Base-by-base conservation (phyloP, 345 rosid genomes). In the Capsella bursapastoris region DNA sequence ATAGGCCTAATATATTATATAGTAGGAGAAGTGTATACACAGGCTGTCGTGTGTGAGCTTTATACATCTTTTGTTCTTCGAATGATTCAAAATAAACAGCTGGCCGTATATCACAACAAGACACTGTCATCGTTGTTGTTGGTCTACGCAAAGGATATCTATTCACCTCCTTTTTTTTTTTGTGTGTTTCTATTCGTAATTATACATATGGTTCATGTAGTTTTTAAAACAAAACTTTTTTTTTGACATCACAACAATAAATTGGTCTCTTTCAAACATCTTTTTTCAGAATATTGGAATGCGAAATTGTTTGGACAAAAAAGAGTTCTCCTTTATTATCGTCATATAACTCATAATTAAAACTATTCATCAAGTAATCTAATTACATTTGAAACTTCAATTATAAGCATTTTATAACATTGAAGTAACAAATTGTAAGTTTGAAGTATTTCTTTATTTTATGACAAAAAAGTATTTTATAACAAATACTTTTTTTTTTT, bases 21-120 rank as follows among this genome's bases (percentile, higher is more conserved):
- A 71, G 65, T 16, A 65, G 76, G 81, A 71, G 72, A 71, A 66
- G 73, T 72, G 73, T 66, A 66, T 59, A n/a, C 72, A 78, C 77
- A 78, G 81, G 81, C 77, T 78, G 81, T 71, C 68, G 55, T 57
- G 55, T 57, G 60, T 29, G 72, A 71, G 45, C 68, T 77, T 70
- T 77, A 43, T 43, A 12, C 4, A 13, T 2, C 28, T 77, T 8
- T 48, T 27, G 47, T 48, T 71, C 34, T 58, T 71, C 62, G 66
- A 77, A 77, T 71, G 71, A 71, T 77, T 72, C 57, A 65, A 52
- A 52, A 51, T 18, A 64, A 71, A 72, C 77, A 78, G 77, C 73
- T 78, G 77, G 77, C 64, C 58, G 47, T 65, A 65, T 66, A 65
- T 66, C 81, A 59, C 64, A 71, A 71, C 51, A 78, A 58, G 77